Conservation (phyloP, 2,329 filamentous ascomycete genomes). For the Leptographium procerum region DNA sequence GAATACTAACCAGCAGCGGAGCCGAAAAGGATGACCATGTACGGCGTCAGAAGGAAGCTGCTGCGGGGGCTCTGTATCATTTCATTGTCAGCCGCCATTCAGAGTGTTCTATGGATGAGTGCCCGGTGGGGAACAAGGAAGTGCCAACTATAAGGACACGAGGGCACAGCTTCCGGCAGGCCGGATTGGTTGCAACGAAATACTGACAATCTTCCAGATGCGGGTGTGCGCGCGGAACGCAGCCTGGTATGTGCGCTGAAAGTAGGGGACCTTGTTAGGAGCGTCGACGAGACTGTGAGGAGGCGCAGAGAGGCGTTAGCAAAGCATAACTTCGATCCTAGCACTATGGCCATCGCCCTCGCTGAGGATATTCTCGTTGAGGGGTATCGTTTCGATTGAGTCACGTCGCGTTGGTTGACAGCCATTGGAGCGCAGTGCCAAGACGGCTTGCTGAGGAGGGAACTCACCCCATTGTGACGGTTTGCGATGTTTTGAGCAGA, state of each 20-base stretch:
- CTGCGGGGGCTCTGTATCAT: constrained; percentile 48
- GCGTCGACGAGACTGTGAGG: constrained; percentile 49
- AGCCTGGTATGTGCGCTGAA: constrained; percentile 65
- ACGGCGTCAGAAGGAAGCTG: constrained; percentile 55
- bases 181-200: not conserved
- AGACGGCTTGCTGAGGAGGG: too few relatives aligned
- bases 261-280: constrained; percentile 63
- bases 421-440: not conserved
- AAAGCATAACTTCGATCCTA: not conserved
- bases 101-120: not conserved
- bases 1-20: constrained; percentile 42
- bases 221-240: constrained; percentile 58
- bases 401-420: not conserved
- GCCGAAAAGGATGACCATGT: constrained; percentile 53
- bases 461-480: constrained; percentile 14
- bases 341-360: not conserved
- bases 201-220: constrained; percentile 70
- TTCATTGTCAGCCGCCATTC: constrained; percentile 10
- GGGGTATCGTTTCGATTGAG: not conserved
- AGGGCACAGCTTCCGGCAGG: not conserved
- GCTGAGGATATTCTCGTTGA: too few relatives aligned
- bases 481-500: not conserved
- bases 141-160: not conserved
- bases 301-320: constrained; percentile 16
- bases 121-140: not conserved